Evolutionary conservation across 495 filamentous ascomycete species (phyloP), one percentile per base, ranked within the genome.

Genomic region (Hypoxylon cercidicola): DNA sequence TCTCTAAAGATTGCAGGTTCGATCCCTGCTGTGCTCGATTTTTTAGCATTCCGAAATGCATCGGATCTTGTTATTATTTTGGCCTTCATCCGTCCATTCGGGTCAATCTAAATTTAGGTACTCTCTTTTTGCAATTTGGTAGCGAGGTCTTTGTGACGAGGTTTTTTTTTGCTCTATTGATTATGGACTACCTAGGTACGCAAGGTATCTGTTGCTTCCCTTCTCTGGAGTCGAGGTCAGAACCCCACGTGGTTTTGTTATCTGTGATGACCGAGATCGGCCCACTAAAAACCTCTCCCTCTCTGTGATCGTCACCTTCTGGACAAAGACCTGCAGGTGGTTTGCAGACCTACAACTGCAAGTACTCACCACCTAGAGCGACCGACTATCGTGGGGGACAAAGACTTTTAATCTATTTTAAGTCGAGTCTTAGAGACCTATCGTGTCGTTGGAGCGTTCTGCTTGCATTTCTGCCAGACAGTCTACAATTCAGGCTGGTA

Each of bases 1-100:
- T 15, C 64, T 67, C 64, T 67, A 40, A 67, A 67, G 58, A 67
- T 67, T 67, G 64, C 64, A 67, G 64, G 64, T 67, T 67, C 64
- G 64, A 67, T 67, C 64, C 64, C 64, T 67, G 64, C 64, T 62
- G 64, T 67, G 64, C 64, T 67, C 64, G 64, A 20, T 63, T 39
- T 25, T 57, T 53, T 56, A 46, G 12, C 40, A 32, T 62, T 30
- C 47, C 37, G 19, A 7, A 28, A 28, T 28, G 3, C 3, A 28
- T 3, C 25, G 7, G 25, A 28, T 28, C 7, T 28, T 28, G 25
- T 7, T 7, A n/a, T n/a, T n/a, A n/a, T n/a, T n/a, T n/a, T n/a
- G n/a, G n/a, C n/a, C n/a, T n/a, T n/a, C n/a, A n/a, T n/a, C n/a
- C n/a, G n/a, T n/a, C n/a, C n/a, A n/a, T n/a, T n/a, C n/a, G n/a